Conservation (phyloP, 768 basidiomycete genomes). For the Rhizopogon roseolus region DNA sequence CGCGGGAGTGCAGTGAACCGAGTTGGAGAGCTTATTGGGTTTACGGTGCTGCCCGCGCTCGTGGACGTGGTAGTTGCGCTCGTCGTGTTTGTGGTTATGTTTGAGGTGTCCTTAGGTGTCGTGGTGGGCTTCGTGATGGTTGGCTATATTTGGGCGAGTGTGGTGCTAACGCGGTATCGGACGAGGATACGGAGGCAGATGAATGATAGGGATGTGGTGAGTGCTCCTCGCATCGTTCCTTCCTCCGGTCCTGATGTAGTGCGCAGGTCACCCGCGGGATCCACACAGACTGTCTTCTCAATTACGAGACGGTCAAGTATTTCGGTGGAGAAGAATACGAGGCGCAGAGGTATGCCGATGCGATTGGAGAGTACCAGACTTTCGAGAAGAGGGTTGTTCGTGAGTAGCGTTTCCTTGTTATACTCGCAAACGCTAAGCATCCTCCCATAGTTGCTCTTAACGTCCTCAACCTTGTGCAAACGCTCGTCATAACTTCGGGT, state of each 20-base stretch:
- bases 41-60: slow-evolving; percentile 79
- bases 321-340: slow-evolving; percentile 87
- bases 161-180: slow-evolving; percentile 65
- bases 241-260: background rate
- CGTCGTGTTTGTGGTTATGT: slow-evolving; percentile 54
- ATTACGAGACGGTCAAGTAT: slow-evolving; percentile 85
- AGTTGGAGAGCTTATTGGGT: slow-evolving; percentile 76
- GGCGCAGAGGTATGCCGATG: slow-evolving; percentile 61
- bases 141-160: slow-evolving; percentile 46
- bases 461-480: slow-evolving; percentile 73
- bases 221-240: slow-evolving; percentile 14
- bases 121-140: slow-evolving; percentile 72
- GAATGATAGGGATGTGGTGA: slow-evolving; percentile 77
- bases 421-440: background rate
- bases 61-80: slow-evolving; percentile 75
- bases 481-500: slow-evolving; percentile 76
- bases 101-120: slow-evolving; percentile 62
- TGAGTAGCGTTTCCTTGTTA: slow-evolving; percentile 28
- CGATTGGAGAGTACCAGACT: slow-evolving; percentile 68
- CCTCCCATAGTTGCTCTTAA: slow-evolving; percentile 63
- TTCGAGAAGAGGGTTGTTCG: slow-evolving; percentile 72
- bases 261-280: slow-evolving; percentile 71
- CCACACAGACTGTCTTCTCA: slow-evolving; percentile 74
- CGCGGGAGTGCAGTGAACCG: slow-evolving; percentile 86
- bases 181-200: slow-evolving; percentile 72